Percentiles rank a stretch among this genome's conserved stretches.
These are phyloP conservation scores for Fusarium luffae DNA, from an alignment of 2,329 filamentous ascomycete genomes.

Conservation along the genomic window DNA sequence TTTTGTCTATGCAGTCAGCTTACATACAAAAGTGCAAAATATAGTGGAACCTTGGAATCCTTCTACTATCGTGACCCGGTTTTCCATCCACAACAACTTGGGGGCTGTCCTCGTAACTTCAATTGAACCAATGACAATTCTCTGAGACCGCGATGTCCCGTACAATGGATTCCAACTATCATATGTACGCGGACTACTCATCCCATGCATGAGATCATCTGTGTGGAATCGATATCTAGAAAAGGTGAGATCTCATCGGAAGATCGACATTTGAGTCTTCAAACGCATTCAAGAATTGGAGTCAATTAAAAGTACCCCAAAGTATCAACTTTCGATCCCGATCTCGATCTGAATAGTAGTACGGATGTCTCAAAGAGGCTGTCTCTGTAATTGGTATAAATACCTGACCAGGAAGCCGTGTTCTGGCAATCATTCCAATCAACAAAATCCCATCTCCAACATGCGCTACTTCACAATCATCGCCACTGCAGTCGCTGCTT, in stretches of 20 bases:
- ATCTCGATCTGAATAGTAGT: no score
- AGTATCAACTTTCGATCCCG: not conserved
- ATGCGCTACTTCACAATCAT: not conserved
- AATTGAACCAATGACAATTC: not conserved
- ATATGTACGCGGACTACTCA: not conserved
- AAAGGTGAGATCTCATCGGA: accelerated
- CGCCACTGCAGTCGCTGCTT: not conserved
- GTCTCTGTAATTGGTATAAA: accelerated
- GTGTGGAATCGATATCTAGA: accelerated
- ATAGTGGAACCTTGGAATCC: not conserved
- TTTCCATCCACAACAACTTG: not conserved
- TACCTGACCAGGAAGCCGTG: not conserved
- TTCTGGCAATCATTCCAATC: not conserved
- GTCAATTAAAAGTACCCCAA: accelerated
- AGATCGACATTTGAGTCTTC: not conserved
- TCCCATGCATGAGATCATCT: not conserved
- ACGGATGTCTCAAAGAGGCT: accelerated
- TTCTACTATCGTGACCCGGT: not conserved
- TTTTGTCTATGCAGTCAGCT: not conserved
- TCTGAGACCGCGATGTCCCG: not conserved
- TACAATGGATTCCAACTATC: not conserved
- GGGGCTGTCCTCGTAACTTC: not conserved
- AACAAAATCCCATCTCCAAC: not conserved
- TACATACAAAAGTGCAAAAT: not conserved
- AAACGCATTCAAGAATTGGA: no score